These are phyloP conservation scores for Globisporangium heterothallicum DNA, from an alignment of 352 stramenopile species.

Conservation along the genomic window DNA sequence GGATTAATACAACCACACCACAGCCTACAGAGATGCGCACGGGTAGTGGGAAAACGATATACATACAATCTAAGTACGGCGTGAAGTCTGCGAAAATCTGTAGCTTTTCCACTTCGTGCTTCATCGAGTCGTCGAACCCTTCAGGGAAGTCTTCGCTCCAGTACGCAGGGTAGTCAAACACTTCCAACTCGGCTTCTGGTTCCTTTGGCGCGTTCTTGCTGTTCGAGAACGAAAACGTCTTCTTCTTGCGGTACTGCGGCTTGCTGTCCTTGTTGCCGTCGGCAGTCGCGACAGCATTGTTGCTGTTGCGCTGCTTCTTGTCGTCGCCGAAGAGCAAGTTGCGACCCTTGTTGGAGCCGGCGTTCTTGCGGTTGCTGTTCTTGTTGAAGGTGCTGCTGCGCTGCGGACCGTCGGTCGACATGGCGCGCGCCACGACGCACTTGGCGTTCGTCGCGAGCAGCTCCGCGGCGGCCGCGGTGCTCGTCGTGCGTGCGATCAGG, in stretches of 20 bases:
- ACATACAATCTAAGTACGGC: slow-evolving; percentile 56
- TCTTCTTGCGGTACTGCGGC: slow-evolving; percentile 41
- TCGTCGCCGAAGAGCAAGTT: slow-evolving; percentile 29
- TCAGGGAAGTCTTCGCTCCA: slow-evolving; percentile 68
- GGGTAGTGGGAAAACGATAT: not conserved
- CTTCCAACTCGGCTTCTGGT: slow-evolving; percentile 38
- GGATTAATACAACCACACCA: not conserved
- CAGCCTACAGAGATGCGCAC: not conserved
- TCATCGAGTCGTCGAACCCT: slow-evolving; percentile 74
- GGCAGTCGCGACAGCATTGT: slow-evolving; percentile 6
- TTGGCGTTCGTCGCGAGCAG: slow-evolving; percentile 16
- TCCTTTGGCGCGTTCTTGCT: slow-evolving; percentile 29
- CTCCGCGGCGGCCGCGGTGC: slow-evolving; percentile 9
- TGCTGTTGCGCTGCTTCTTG: slow-evolving; percentile 7
- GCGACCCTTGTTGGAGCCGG: slow-evolving; percentile 19
- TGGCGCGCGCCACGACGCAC: slow-evolving; percentile 11
- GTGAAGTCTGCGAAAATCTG: slow-evolving; percentile 80
- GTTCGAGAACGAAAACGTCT: slow-evolving; percentile 57
- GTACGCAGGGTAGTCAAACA: slow-evolving; percentile 72
- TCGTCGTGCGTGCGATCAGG: slow-evolving; percentile 12
- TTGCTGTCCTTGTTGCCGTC: slow-evolving; percentile 12
- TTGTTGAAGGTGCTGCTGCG: slow-evolving; percentile 22
- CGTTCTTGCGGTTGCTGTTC: slow-evolving; percentile 18
- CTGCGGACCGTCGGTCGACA: slow-evolving; percentile 11
- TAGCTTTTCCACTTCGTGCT: slow-evolving; percentile 84